phyloP scores from a whole-genome alignment of 2,329 filamentous ascomycete genomes.

The Aspergillus fumigatus region DNA sequence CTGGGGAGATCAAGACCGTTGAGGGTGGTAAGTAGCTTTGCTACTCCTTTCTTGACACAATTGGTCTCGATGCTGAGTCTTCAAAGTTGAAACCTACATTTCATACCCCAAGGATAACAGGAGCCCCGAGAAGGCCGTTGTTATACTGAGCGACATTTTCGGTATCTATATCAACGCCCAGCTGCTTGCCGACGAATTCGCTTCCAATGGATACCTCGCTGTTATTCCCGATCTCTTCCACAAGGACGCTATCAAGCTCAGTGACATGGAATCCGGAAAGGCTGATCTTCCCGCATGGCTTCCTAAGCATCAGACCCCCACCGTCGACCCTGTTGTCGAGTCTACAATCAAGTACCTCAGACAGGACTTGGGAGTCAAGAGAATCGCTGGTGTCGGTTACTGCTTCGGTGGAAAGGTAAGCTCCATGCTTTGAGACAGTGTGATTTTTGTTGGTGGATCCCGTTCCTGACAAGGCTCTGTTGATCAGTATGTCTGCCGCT shows the following conservation, averaged over 20 bases:
- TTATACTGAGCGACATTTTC: constrained; percentile 56
- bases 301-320: constrained; percentile 43
- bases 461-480: constrained; percentile 5
- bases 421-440: neutral
- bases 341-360: constrained; percentile 53
- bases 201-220: constrained; percentile 66
- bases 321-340: constrained; percentile 52
- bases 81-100: constrained; percentile 53
- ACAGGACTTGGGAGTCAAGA: constrained; percentile 52
- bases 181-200: constrained; percentile 69
- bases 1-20: constrained; percentile 46
- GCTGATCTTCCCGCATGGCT: constrained; percentile 51
- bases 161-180: constrained; percentile 57
- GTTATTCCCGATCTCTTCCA: constrained; percentile 68
- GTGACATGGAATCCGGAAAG: constrained; percentile 43
- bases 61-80: neutral
- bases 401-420: constrained; percentile 69
- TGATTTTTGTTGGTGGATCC: neutral
- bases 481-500: constrained; percentile 62
- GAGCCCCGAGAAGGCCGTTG: constrained; percentile 49
- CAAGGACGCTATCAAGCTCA: constrained; percentile 57
- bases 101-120: constrained; percentile 49
- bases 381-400: constrained; percentile 64
- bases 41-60: neutral
- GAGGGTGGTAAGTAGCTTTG: constrained; percentile 36